phyloP scores from a whole-genome alignment of 257 asterid species.

The Marsdenia floribunda region DNA sequence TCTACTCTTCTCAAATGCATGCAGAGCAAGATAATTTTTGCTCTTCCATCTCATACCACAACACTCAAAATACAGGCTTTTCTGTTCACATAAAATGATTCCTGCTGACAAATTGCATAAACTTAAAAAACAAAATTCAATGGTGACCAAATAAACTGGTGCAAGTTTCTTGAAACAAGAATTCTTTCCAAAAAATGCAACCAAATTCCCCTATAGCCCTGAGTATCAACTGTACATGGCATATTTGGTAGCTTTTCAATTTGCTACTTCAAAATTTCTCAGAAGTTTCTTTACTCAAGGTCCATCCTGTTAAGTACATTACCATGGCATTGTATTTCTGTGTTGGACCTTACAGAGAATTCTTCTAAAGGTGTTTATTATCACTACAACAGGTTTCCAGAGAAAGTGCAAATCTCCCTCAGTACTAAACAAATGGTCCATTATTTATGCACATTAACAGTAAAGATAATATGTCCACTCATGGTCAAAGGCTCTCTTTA shows the following conservation, averaged over 20 bases:
- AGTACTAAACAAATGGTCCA: background rate
- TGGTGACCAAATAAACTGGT: background rate
- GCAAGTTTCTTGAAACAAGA: background rate
- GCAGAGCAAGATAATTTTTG: background rate
- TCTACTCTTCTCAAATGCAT: background rate
- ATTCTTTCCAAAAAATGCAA: background rate
- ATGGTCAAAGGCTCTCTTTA: background rate
- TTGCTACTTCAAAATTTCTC: background rate
- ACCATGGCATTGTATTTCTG: background rate
- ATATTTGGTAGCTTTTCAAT: background rate
- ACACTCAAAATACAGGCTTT: background rate
- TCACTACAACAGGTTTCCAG: background rate
- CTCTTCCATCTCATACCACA: background rate
- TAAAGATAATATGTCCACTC: background rate
- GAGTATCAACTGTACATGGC: background rate
- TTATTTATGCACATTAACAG: no score
- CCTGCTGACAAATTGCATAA: background rate
- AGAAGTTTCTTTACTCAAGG: background rate
- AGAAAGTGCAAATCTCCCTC: background rate
- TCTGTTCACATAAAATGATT: background rate
- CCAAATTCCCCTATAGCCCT: background rate
- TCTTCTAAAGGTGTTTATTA: background rate
- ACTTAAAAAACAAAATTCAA: background rate
- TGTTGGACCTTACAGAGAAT: background rate
- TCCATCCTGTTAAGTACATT: background rate